Evolutionary conservation across 768 basidiomycete genomes (phyloP).

Genomic region (Leucosporidium scottii): DNA sequence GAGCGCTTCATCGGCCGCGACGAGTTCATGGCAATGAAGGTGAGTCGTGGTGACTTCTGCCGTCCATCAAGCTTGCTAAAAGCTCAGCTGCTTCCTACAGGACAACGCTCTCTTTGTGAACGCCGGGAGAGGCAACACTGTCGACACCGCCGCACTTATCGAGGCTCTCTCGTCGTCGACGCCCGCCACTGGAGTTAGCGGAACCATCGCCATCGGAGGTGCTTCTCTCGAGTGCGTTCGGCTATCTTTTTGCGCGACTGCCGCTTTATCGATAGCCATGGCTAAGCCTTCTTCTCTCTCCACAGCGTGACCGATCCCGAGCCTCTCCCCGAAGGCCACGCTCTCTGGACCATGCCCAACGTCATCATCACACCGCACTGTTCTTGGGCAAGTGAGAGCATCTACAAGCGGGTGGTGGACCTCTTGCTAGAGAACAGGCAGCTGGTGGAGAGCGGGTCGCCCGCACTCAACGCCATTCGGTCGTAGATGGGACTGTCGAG

Average conservation of each 20-base stretch:
- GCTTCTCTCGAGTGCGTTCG: background rate
- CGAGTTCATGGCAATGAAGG: constrained; percentile 23
- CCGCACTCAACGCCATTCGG: background rate
- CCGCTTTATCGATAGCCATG: too few relatives aligned
- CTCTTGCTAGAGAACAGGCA: constrained; percentile 37
- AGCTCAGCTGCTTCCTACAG: background rate
- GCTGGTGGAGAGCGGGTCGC: background rate
- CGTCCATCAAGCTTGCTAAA: too few relatives aligned
- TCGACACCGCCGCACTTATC: constrained; percentile 15
- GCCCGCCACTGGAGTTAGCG: background rate
- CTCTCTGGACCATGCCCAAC: constrained; percentile 39
- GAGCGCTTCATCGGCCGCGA: background rate
- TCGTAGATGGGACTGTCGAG: too few relatives aligned
- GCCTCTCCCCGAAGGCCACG: constrained; percentile 41
- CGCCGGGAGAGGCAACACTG: constrained; percentile 41
- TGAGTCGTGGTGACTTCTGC: background rate
- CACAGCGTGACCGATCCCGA: constrained; percentile 43
- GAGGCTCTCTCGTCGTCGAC: background rate
- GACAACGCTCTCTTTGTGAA: constrained; percentile 40
- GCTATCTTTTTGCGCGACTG: too few relatives aligned
- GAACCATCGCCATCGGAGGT: constrained; percentile 1
- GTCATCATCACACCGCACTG: constrained; percentile 43
- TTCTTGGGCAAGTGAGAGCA: constrained; percentile 35
- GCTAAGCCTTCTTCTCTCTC: background rate
- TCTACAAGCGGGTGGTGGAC: constrained; percentile 39